Base-by-base conservation (phyloP, 805 yeast genomes). In the Candida krabiensis region DNA sequence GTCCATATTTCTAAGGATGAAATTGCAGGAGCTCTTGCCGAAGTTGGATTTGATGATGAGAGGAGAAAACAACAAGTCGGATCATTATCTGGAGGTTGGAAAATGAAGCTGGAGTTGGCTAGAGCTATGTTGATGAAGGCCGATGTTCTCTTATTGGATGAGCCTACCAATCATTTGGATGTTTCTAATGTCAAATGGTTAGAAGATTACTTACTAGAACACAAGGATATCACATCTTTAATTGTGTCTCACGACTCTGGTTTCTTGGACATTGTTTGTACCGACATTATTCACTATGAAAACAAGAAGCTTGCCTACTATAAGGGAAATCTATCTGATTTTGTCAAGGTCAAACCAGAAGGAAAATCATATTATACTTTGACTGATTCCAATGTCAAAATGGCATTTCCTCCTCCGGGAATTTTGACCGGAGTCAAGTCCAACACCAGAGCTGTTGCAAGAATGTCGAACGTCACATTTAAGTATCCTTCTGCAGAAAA, bases 331-430 rank as follows among this genome's bases (percentile, higher is more conserved):
- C 74, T 91, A 55, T 86, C 96, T 11, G 95, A 80, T 54, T 90
- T 91, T 52, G 99, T 91, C 46, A 79, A 84, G 64, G 84, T 81
- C 30, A 83, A 87, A 55, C 99, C 99, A 33, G 98, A 91, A 67
- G 98, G 96, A 42, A 90, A 88, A 66, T 81, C 97, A 3, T 91
- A 91, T 66, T 91, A 91, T 63, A 90, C 97, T 13, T 77, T 91
- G 61, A 82, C 96, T 23, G 98, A 91, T 63, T 79, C 93, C 19
- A 85, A 85, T 53, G 93, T 91, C 41, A 86, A 90, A 67, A 91
- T 91, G 97, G 88, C 88, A 19, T 93, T 91, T 86, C 99, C 99
- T 53, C 91, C 96, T 8, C 97, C 98, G 43, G 99, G 99, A 55
- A 84, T 93, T 49, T 73, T 93, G 54, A 83, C 96, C n/a, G 99